Base-by-base conservation (phyloP, 768 basidiomycete species). In the Tephrocybe rancida region DNA sequence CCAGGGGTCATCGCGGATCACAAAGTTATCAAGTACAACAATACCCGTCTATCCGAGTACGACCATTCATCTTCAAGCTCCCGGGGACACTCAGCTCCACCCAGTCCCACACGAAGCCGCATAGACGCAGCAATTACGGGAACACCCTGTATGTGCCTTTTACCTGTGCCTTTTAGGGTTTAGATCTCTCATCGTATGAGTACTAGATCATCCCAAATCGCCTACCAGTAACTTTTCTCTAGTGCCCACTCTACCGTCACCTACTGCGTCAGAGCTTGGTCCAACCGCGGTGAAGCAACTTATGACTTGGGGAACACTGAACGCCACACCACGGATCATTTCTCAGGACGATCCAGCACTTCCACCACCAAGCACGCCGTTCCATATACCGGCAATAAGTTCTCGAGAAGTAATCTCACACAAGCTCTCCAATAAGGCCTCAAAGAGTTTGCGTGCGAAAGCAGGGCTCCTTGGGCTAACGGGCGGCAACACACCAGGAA, bases 251-350 rank as follows among this genome's bases (percentile, higher is more conserved):
- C 70, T 96, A 9, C 96, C 97, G 3, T 92, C 95, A 0, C 95
- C 95, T 1, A 90, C 89, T 6, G 87, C 94, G 0, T 80, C 85
- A 5, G 78, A 91, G 62, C 81, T 98, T 42, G 92, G 91, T 0
- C 84, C 94, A 1, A 74, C 78, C 4, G 90, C 92, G 1, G 79
- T 98, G 47, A 93, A 94, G 63, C 88, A 98, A 60, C 82, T 99
- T 14, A 94, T 98, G 89, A 99, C 97, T 11, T 95, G 93, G 94
- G 97, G 97, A 1, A 95, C 93, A 11, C 77, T 98, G 21, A 85
- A 87, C 58, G 88, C 91, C 14, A 98, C 97, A 8, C 97, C 97
- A 3, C 87, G 96, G 48, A 80, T 97, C 4, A 81, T 98, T 58
- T 84, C 85, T 10, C 75, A 81, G 61, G 80, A 85, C 30, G 82